Conservation (phyloP, 2,329 filamentous ascomycete species). For the Colletotrichum sp. region DNA sequence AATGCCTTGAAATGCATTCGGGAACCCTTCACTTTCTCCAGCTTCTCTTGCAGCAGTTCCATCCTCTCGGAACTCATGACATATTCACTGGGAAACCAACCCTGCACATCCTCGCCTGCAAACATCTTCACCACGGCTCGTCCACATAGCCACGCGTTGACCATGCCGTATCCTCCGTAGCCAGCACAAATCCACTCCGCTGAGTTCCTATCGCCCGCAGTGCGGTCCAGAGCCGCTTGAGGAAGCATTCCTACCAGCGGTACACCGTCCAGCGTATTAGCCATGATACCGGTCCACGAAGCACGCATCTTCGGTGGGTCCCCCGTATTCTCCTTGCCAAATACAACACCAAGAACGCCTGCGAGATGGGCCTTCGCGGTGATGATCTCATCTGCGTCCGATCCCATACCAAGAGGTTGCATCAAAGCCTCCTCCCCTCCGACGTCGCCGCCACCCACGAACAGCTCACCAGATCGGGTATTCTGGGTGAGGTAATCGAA, state of each 20-base stretch:
- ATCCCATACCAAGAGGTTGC: neutral
- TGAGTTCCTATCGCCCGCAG: neutral
- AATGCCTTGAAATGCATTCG: neutral
- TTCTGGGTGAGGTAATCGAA: neutral
- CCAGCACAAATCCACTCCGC: slow-evolving; percentile 60
- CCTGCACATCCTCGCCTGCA: slow-evolving; percentile 29
- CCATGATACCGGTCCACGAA: neutral
- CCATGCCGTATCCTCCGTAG: slow-evolving; percentile 72
- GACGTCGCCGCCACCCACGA: neutral
- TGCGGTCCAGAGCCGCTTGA: neutral
- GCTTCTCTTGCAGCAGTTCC: neutral
- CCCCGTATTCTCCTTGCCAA: neutral
- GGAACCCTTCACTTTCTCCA: neutral
- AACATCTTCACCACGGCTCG: slow-evolving; percentile 62
- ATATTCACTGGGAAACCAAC: neutral
- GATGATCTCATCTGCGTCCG: neutral
- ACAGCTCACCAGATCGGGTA: neutral
- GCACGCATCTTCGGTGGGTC: neutral
- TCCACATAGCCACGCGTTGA: slow-evolving; percentile 62
- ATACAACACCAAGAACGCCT: neutral
- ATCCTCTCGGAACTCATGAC: neutral
- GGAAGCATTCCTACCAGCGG: neutral
- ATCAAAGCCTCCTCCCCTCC: neutral
- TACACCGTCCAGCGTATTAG: neutral
- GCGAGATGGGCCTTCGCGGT: neutral